These are phyloP conservation scores for Prunus davidiana DNA, from an alignment of 306 rosid species.

Conservation along the genomic window DNA sequence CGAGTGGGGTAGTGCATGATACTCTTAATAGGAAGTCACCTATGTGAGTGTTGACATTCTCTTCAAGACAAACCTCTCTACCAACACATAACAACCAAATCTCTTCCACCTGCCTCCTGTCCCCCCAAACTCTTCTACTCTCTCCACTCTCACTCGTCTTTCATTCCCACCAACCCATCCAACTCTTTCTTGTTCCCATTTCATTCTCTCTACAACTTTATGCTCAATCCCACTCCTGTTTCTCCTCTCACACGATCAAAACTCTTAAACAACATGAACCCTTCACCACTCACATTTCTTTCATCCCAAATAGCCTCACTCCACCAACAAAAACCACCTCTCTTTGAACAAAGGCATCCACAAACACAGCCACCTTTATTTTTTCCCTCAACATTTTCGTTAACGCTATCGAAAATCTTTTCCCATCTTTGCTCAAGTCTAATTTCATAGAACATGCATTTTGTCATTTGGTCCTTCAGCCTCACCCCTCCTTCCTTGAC, in stretches of 20 bases:
- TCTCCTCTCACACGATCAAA: conserved; percentile 26
- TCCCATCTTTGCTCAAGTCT: conserved; percentile 73
- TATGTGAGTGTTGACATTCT: too few relatives aligned
- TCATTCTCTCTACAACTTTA: conserved; percentile 57
- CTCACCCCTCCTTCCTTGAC: conserved; percentile 53
- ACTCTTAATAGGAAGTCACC: too few relatives aligned
- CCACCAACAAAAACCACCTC: conserved; percentile 40
- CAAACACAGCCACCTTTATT: conserved; percentile 25
- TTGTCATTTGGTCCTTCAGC: conserved; percentile 41
- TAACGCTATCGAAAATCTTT: conserved; percentile 34
- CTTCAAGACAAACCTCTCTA: conserved; percentile 48
- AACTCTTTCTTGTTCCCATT: conserved; percentile 39
- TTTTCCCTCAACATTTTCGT: neutral
- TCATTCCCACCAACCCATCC: conserved; percentile 36
- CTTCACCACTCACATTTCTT: conserved; percentile 15
- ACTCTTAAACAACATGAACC: conserved; percentile 47
- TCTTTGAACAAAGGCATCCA: conserved; percentile 46
- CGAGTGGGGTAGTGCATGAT: too few relatives aligned
- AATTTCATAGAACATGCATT: conserved; percentile 49
- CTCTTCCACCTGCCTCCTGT: conserved; percentile 24
- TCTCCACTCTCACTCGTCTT: conserved; percentile 31
- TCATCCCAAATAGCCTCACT: conserved; percentile 32
- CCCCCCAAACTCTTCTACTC: conserved; percentile 49
- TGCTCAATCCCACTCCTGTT: conserved; percentile 47
- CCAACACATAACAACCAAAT: conserved; percentile 45